Base-by-base conservation (phyloP, 805 yeast genomes). In the Kuraishia ogatae region DNA sequence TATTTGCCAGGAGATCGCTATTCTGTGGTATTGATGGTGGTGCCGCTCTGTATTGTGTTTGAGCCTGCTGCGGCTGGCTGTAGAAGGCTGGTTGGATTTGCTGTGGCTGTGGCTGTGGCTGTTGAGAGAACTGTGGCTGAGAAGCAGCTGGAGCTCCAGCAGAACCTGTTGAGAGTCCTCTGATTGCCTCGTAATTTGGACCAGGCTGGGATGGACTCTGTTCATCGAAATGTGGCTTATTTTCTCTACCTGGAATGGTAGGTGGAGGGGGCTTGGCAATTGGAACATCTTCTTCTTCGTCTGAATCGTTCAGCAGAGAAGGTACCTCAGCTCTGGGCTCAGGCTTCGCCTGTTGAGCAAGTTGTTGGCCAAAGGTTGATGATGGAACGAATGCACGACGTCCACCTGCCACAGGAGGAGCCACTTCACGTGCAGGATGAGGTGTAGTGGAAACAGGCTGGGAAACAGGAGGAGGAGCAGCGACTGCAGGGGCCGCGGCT, bases 281-380 rank as follows among this genome's bases (percentile, higher is more conserved):
- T 6, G 72, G 73, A 10, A 71, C 73, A n/a, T 69, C 73, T 20
- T 68, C 71, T 53, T 68, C 71, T 53, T 65, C 70, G 15, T 61
- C 64, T 6, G 58, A 50, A 26, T 70, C 76, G 3, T 72, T 72
- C 52, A 73, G 61, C 50, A 73, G 66, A 54, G 67, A 66, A 2
- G 64, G 64, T 17, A 64, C 60, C 23, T 58, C 60, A 10, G 56
- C 56, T 35, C 58, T 64, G 2, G 57, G 58, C 47, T 65, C 68
- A 46, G 48, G 51, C 24, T 26, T 24, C 39, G 28, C 51, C 47
- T 53, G 23, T n/a, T 67, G 70, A 26, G 74, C 70, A 54, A 92
- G 76, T 39, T 79, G 78, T 70, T 87, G 96, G 35, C 98, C 98
- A 74, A 92, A 93, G 11, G 79, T 71, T 0, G 97, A 90, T 19